Conservation (phyloP, 768 basidiomycete genomes). For the Phaeolepiota aurea region DNA sequence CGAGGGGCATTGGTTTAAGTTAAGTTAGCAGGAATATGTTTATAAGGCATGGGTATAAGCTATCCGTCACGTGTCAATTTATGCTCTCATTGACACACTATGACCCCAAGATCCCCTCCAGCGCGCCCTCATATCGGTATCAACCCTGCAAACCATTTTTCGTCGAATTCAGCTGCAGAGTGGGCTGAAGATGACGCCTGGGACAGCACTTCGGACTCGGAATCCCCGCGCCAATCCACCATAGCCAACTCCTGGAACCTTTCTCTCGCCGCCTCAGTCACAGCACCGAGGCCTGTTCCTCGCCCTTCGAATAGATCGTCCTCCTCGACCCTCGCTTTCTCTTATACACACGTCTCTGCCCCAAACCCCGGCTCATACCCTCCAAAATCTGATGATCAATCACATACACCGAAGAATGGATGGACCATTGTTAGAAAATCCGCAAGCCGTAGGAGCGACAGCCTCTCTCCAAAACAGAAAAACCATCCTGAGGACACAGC, state of each 20-base stretch:
- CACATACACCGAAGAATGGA: constrained; percentile 43
- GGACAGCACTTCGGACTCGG: constrained; percentile 78
- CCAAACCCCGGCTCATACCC: constrained; percentile 75
- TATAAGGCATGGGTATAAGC: no score
- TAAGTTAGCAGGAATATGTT: no score
- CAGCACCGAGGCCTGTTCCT: constrained; percentile 51
- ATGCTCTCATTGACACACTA: constrained; percentile 12
- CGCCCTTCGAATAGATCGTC: constrained; percentile 34
- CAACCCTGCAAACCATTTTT: constrained; percentile 38
- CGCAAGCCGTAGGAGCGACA: constrained; percentile 14
- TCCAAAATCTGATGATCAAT: constrained; percentile 31
- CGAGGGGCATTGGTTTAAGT: no score
- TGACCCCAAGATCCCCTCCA: constrained; percentile 59
- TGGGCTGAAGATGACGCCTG: constrained; percentile 87
- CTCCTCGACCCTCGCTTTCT: constrained; percentile 64
- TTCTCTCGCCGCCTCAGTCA: constrained; percentile 21
- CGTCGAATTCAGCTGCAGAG: constrained; percentile 28
- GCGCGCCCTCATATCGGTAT: constrained; percentile 67
- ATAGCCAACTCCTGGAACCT: constrained; percentile 36
- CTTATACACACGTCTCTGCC: constrained; percentile 72
- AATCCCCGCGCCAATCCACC: constrained; percentile 52
- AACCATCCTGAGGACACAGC: constrained; percentile 21
- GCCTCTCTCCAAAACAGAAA: constrained; percentile 9
- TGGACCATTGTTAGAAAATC: constrained; percentile 69
- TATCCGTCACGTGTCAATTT: no score